Percentiles rank a stretch among this genome's conserved stretches.
These are phyloP conservation scores for Halenospora varia DNA, from an alignment of 495 filamentous ascomycete genomes.

Conservation along the genomic window DNA sequence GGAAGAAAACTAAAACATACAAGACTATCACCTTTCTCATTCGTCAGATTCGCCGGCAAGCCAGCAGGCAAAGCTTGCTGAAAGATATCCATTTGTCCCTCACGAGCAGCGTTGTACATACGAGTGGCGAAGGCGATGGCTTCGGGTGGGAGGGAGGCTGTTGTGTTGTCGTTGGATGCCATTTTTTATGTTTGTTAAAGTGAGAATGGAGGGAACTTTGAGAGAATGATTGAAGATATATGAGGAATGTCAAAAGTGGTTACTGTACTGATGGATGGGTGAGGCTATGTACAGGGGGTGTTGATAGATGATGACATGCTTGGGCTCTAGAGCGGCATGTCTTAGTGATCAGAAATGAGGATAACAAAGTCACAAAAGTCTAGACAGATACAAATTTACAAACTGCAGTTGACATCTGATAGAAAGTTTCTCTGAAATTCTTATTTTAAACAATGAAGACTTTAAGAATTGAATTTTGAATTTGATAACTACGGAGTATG, in stretches of 20 bases:
- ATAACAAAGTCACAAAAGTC: no score
- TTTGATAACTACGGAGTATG: no score
- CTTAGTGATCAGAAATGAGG: no score
- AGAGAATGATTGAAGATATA: background rate
- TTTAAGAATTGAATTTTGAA: no score
- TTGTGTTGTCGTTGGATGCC: background rate
- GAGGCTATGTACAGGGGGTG: no score
- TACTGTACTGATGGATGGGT: background rate
- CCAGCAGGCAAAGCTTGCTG: slow-evolving; percentile 47
- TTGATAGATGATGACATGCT: no score
- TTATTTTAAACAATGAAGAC: no score
- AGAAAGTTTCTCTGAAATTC: no score
- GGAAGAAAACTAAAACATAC: slow-evolving; percentile 28
- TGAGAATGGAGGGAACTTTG: background rate
- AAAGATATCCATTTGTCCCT: slow-evolving; percentile 42
- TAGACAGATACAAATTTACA: no score
- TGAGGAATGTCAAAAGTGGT: no score
- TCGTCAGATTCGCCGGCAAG: slow-evolving; percentile 48
- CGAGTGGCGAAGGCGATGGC: slow-evolving; percentile 45
- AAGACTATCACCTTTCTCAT: slow-evolving; percentile 52
- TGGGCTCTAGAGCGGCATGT: no score
- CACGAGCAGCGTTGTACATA: slow-evolving; percentile 49
- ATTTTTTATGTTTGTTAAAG: background rate
- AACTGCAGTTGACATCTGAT: no score
- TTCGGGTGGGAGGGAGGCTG: slow-evolving; percentile 37